Evolutionary conservation across 2,329 filamentous ascomycete species (phyloP).

Genomic region (Diplocarpon rosae): DNA sequence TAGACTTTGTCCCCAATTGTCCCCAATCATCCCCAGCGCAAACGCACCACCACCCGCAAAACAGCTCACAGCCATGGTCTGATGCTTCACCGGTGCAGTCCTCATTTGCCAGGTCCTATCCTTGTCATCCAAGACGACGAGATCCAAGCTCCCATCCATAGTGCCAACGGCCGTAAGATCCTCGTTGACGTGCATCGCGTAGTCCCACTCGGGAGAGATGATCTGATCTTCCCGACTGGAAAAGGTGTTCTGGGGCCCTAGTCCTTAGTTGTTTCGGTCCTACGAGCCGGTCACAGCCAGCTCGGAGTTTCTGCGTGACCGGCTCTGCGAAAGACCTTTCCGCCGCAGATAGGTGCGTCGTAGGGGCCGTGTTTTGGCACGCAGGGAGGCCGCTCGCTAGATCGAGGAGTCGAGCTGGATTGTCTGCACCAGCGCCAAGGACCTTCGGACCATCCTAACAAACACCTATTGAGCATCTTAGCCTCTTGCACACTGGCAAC

Average conservation of each 20-base stretch:
- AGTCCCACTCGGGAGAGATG: not conserved
- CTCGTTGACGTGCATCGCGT: constrained; percentile 65
- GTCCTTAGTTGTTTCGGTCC: not conserved
- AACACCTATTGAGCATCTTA: not conserved
- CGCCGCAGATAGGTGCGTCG: not conserved
- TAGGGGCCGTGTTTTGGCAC: not conserved
- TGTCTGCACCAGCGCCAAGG: not conserved
- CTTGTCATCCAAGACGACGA: constrained; percentile 79
- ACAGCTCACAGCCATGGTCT: constrained; percentile 85
- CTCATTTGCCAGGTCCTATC: constrained; percentile 85
- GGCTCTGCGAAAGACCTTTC: not conserved
- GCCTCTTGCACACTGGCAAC: too few relatives aligned
- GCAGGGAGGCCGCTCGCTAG: not conserved
- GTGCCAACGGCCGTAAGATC: constrained; percentile 82
- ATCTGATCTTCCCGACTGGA: not conserved
- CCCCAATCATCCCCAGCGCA: constrained; percentile 92
- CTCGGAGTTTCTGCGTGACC: not conserved
- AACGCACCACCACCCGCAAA: constrained; percentile 79
- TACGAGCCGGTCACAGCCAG: not conserved
- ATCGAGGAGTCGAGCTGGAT: not conserved
- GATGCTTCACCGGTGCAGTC: constrained; percentile 89
- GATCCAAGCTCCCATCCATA: constrained; percentile 86
- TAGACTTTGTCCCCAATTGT: too few relatives aligned
- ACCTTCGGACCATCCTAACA: not conserved
- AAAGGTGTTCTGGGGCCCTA: not conserved